Evolutionary conservation across 371 early-diverging fungal genomes (phyloP).

Genomic region (Mucor circinelloides): DNA sequence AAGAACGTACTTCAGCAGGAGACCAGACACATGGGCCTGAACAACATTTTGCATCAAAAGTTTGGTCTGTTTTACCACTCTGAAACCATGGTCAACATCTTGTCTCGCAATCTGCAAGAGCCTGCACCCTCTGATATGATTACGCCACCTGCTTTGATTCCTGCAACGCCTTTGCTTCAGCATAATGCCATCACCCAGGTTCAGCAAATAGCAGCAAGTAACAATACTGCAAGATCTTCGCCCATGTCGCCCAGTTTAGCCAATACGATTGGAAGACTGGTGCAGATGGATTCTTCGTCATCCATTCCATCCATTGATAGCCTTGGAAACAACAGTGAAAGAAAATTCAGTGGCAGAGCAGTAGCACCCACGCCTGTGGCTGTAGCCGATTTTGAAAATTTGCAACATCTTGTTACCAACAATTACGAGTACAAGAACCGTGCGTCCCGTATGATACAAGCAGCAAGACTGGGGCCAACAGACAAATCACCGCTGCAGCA

Average conservation of each 20-base stretch:
- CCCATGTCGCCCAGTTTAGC: conserved; percentile 24
- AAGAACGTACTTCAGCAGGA: conserved; percentile 35
- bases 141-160: background rate
- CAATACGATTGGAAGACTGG: conserved; percentile 24
- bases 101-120: conserved; percentile 8
- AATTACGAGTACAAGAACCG: conserved; percentile 18
- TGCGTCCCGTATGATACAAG: background rate
- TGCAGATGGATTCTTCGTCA: conserved; percentile 27
- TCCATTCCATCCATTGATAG: conserved; percentile 18
- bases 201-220: conserved; percentile 10
- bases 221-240: background rate
- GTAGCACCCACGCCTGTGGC: background rate
- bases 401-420: conserved; percentile 25
- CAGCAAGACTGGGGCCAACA: background rate
- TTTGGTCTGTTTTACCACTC: conserved; percentile 71
- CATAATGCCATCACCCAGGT: conserved; percentile 12
- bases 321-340: background rate
- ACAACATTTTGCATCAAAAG: conserved; percentile 69
- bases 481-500: background rate
- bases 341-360: background rate
- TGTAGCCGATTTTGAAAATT: conserved; percentile 22
- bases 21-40: conserved; percentile 52
- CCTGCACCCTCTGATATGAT: background rate
- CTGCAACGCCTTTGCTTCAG: conserved; percentile 5
- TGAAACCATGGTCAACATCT: conserved; percentile 28